phyloP scores from a whole-genome alignment of 2,329 filamentous ascomycete genomes.

The Ophiognomonia clavigignenti-juglandacearum region DNA sequence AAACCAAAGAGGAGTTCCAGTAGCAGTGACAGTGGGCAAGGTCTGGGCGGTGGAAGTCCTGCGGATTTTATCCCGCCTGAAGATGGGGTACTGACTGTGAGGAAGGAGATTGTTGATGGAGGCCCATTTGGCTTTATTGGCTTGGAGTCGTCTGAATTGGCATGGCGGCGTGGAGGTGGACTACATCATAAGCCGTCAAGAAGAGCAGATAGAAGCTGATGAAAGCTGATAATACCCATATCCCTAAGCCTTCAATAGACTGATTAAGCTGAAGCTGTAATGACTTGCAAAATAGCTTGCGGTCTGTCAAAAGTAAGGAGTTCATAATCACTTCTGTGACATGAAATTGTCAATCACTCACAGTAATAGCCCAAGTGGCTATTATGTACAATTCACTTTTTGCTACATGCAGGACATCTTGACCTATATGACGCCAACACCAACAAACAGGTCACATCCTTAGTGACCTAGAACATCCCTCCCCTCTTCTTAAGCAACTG shows the following conservation, averaged over 20 bases:
- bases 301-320: no score
- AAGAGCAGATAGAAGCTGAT: neutral
- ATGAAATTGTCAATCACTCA: no score
- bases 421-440: no score
- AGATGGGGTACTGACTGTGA: neutral
- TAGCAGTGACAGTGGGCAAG: neutral
- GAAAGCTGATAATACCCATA: neutral
- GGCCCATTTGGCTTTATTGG: neutral
- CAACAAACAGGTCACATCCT: no score
- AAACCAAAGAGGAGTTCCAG: slow-evolving; percentile 58
- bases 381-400: no score
- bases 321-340: no score
- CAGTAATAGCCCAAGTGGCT: no score
- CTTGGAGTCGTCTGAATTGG: neutral
- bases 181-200: neutral
- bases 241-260: neutral
- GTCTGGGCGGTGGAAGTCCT: neutral
- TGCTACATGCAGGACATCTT: no score
- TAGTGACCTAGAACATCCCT: no score
- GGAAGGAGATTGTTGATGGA: neutral
- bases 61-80: neutral
- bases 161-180: neutral
- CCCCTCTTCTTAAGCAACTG: neutral
- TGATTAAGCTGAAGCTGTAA: neutral
- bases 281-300: no score